Evolutionary conservation across 352 stramenopile species (phyloP).

Genomic region (Pythium rhizo-oryzae): DNA sequence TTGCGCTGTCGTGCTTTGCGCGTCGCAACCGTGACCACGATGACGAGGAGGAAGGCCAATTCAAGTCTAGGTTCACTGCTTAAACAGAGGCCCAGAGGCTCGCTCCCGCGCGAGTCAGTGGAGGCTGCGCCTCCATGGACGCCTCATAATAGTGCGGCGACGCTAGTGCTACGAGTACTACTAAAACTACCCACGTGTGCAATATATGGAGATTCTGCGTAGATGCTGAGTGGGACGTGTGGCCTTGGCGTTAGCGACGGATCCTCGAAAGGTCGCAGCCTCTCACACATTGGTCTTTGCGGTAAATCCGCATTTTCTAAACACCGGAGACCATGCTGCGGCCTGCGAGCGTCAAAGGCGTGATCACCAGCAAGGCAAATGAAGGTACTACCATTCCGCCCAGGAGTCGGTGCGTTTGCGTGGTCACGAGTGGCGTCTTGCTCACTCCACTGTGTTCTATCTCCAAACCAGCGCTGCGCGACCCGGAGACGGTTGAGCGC

Average conservation of each 20-base stretch:
- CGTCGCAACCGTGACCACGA: slow-evolving; percentile 37
- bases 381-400: no score
- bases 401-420: no score
- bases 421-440: not conserved
- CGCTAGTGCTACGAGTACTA: no score
- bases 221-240: no score
- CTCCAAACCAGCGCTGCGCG: slow-evolving; percentile 23
- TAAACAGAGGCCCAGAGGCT: no score
- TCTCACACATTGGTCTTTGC: no score
- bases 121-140: not conserved
- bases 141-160: no score
- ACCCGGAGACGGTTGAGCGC: slow-evolving; percentile 51
- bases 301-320: no score
- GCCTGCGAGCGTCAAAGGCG: slow-evolving; percentile 34
- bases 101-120: not conserved
- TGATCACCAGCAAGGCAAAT: slow-evolving; percentile 33
- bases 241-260: no score
- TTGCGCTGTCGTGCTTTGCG: slow-evolving; percentile 64
- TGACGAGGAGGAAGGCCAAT: slow-evolving; percentile 17
- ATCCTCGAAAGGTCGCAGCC: no score
- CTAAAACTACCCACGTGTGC: no score
- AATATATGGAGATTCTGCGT: no score
- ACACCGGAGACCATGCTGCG: slow-evolving; percentile 33
- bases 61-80: slow-evolving; percentile 19
- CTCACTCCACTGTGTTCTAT: not conserved